Evolutionary conservation across 768 basidiomycete species (phyloP).

Genomic region (Cystobasidium ongulense): DNA sequence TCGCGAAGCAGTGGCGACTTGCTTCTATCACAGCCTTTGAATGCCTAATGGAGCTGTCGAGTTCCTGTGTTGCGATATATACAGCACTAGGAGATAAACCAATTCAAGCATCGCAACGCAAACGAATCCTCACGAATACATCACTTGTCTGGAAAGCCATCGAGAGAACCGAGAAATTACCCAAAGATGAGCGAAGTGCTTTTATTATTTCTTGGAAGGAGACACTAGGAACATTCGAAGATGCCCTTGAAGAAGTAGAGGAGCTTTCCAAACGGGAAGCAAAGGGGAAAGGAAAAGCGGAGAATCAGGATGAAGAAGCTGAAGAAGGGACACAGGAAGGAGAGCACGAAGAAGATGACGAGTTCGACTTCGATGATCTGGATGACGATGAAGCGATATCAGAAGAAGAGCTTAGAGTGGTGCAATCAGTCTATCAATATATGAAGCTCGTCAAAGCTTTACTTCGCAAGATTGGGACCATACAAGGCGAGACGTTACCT

Average conservation of each 20-base stretch:
- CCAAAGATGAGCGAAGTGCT: neutral
- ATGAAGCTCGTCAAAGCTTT: constrained; percentile 16
- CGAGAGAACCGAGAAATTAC: neutral
- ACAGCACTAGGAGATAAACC: neutral
- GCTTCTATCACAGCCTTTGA: neutral
- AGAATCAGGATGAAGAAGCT: neutral
- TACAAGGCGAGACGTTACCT: neutral
- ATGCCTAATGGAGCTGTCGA: neutral
- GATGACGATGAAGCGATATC: constrained; percentile 4
- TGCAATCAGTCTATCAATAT: neutral
- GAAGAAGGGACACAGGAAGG: neutral
- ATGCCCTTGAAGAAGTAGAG: constrained; percentile 14
- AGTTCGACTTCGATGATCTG: constrained; percentile 13
- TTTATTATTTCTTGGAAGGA: constrained; percentile 10
- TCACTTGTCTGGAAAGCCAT: constrained; percentile 20
- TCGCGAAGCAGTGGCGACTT: constrained; percentile 2
- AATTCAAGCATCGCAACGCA: constrained; percentile 6
- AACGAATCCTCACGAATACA: constrained; percentile 2
- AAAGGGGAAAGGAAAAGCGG: neutral
- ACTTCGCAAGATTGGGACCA: neutral
- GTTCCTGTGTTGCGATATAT: neutral
- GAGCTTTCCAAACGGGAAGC: neutral
- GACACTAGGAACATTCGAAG: neutral
- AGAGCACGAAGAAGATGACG: neutral
- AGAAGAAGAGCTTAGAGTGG: neutral